Evolutionary conservation across 2,329 filamentous ascomycete species (phyloP).

Genomic region (Aspergillus sp.): DNA sequence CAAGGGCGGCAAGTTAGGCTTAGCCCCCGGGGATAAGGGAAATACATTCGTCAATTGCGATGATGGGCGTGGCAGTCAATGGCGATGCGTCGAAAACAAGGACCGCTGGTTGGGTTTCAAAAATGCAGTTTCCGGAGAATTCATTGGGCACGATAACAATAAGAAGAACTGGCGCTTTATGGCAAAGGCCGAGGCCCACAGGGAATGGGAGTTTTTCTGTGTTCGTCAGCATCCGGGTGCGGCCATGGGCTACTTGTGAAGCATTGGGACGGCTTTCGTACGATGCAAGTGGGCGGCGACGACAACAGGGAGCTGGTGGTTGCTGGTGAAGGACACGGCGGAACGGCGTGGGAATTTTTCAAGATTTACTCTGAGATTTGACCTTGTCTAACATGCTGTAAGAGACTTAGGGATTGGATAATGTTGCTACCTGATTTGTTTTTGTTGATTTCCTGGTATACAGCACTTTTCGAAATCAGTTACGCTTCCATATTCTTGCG

Average conservation of each 20-base stretch:
- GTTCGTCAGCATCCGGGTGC: neutral
- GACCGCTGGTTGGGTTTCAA: neutral
- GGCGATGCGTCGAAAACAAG: neutral
- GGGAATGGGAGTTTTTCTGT: neutral
- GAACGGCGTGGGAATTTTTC: neutral
- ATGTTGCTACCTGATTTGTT: neutral
- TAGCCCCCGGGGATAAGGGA: neutral
- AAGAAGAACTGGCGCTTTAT: neutral
- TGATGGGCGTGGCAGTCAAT: neutral
- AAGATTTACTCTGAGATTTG: neutral
- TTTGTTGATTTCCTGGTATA: neutral
- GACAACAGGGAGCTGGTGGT: neutral
- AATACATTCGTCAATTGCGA: neutral
- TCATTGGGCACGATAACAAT: neutral
- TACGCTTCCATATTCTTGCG: no score
- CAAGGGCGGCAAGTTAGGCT: neutral
- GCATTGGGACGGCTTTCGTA: neutral
- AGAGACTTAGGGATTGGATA: neutral
- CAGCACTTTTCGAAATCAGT: no score
- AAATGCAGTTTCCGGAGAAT: constrained; percentile 1
- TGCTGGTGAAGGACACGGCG: neutral
- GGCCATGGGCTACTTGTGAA: neutral
- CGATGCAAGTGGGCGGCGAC: neutral
- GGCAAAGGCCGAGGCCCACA: neutral
- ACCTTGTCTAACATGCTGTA: neutral